Percentiles rank a stretch among this genome's conserved stretches.
phyloP scores from a whole-genome alignment of 73 alveolate species.

The Paramecium caudatum region DNA sequence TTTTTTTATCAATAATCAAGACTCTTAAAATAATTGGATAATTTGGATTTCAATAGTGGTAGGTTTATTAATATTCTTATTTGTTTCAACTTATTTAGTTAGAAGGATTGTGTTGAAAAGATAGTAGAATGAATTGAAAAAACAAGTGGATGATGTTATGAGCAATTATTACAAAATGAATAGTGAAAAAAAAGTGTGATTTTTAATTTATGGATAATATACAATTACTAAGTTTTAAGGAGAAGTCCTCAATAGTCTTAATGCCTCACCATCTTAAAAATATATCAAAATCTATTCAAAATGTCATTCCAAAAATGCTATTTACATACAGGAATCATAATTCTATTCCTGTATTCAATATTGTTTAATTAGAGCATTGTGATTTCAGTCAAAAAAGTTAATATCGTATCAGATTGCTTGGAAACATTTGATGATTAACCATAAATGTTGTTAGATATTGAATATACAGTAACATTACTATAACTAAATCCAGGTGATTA shows the following conservation, averaged over 20 bases:
- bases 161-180: no score
- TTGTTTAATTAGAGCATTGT: slow-evolving; percentile 8
- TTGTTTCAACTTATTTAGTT: no score
- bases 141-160: no score
- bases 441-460: slow-evolving; percentile 16
- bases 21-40: no score
- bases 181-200: no score
- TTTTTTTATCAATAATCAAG: no score
- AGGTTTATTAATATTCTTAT: no score
- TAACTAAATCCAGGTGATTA: neutral
- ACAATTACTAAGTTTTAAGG: slow-evolving; percentile 7
- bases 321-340: slow-evolving; percentile 37
- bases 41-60: no score
- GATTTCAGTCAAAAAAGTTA: slow-evolving; percentile 19
- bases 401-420: neutral
- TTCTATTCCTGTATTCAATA: slow-evolving; percentile 20
- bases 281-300: slow-evolving; percentile 18
- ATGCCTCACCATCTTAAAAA: slow-evolving; percentile 30
- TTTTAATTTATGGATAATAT: slow-evolving; percentile 42
- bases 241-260: neutral
- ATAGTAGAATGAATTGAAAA: no score
- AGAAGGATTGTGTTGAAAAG: no score
- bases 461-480: slow-evolving; percentile 36
- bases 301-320: slow-evolving; percentile 9
- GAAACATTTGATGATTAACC: slow-evolving; percentile 43